Evolutionary conservation across 2,329 filamentous ascomycete species (phyloP).

Genomic region (Fusarium siculi): DNA sequence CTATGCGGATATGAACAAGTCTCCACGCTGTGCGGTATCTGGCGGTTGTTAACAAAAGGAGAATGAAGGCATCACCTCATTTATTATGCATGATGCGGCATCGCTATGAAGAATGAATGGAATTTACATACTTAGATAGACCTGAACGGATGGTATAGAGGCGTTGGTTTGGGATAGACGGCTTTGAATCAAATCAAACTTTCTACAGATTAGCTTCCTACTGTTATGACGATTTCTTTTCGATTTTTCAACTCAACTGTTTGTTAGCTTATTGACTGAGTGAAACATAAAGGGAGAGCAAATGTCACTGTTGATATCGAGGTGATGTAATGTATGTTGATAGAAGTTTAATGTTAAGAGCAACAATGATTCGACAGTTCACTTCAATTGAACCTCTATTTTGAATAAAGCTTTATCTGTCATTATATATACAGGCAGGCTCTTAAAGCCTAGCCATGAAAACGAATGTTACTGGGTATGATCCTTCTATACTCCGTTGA

Average conservation of each 20-base stretch:
- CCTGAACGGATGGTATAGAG: conserved; percentile 39
- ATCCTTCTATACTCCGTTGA: conserved; percentile 14
- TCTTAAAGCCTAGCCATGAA: background rate
- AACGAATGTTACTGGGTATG: conserved; percentile 24
- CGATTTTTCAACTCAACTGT: background rate
- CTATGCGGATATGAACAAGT: conserved; percentile 17
- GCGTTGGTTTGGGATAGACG: conserved; percentile 43
- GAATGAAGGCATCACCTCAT: conserved; percentile 13
- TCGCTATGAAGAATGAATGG: conserved; percentile 29
- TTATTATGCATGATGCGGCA: conserved; percentile 13
- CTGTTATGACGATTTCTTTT: background rate
- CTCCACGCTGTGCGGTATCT: conserved; percentile 13
- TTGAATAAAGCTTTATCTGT: background rate
- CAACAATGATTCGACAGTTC: background rate
- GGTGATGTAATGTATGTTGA: background rate
- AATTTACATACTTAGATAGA: conserved; percentile 34
- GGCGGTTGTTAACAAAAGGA: conserved; percentile 14
- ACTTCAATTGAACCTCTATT: background rate
- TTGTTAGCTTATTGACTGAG: background rate
- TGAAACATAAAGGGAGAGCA: background rate
- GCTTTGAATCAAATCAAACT: conserved; percentile 36
- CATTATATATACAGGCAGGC: background rate
- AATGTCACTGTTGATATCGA: background rate
- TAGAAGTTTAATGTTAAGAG: too few relatives aligned
- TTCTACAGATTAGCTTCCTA: conserved; percentile 4